Conservation (phyloP, 441 rosid species). For the Geranium incanum region DNA sequence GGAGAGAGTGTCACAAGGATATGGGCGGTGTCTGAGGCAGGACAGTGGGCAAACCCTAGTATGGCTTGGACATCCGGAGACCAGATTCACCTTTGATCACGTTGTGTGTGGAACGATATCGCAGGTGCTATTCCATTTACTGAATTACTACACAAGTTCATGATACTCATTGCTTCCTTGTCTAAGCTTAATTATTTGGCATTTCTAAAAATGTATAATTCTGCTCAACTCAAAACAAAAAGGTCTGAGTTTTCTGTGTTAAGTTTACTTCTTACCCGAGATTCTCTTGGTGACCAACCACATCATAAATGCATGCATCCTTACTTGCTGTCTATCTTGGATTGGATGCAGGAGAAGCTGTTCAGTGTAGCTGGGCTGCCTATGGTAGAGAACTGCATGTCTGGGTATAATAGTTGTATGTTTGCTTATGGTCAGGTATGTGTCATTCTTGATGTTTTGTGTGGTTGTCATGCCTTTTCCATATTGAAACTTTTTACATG, state of each 20-base stretch:
- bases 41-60: constrained; percentile 71
- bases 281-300: constrained; percentile 5
- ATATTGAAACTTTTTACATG: constrained; percentile 16
- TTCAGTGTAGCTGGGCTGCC: constrained; percentile 85
- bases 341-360: constrained; percentile 61
- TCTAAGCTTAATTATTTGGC: neutral
- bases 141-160: neutral
- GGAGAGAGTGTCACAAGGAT: constrained; percentile 70
- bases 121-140: constrained; percentile 50
- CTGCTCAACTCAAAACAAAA: neutral
- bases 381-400: constrained; percentile 96
- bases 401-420: constrained; percentile 97
- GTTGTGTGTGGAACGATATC: constrained; percentile 90
- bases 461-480: neutral
- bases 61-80: constrained; percentile 91
- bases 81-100: constrained; percentile 80
- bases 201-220: neutral
- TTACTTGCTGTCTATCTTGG: constrained; percentile 12
- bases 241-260: neutral
- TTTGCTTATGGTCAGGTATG: constrained; percentile 96
- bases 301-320: constrained; percentile 4
- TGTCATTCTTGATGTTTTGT: neutral
- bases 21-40: constrained; percentile 81
- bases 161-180: neutral
- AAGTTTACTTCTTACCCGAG: neutral